Percentiles rank a stretch among this genome's conserved stretches.
phyloP scores from a whole-genome alignment of 225 moss, liverwort and hornwort species.

The Physcomitrium patens region DNA sequence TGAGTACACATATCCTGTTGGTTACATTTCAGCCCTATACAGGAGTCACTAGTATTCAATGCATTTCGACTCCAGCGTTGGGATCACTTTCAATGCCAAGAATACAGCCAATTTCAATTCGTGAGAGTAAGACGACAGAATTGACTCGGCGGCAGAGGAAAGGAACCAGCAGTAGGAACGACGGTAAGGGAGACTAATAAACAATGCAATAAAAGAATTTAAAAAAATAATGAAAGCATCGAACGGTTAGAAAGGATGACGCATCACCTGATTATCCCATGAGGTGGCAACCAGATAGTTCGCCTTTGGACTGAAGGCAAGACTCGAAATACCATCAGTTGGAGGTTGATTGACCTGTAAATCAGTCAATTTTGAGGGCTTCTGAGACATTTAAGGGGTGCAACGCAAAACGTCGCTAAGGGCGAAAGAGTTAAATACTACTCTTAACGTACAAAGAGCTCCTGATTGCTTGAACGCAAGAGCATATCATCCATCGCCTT shows the following conservation, averaged over 20 bases:
- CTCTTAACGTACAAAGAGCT: background rate
- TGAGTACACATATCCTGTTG: background rate
- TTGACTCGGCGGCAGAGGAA: background rate
- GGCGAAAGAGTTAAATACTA: background rate
- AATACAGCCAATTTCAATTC: background rate
- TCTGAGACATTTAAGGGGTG: background rate
- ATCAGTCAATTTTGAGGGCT: background rate
- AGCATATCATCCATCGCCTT: background rate
- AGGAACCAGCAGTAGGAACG: background rate
- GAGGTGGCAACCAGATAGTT: constrained; percentile 84
- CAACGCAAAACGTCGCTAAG: background rate
- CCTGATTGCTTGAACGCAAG: background rate
- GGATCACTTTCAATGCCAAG: too few relatives aligned
- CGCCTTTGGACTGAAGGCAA: constrained; percentile 80
- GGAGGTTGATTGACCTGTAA: constrained; percentile 79
- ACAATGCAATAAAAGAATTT: background rate
- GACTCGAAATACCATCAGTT: constrained; percentile 79
- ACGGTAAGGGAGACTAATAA: background rate
- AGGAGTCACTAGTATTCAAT: background rate
- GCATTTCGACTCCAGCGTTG: background rate
- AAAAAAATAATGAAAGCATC: background rate
- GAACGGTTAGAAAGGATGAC: background rate
- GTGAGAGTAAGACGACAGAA: background rate
- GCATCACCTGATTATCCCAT: constrained; percentile 82
- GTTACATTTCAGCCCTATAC: background rate